Conservation (phyloP, 306 rosid genomes). For the Castanea mollissima region DNA sequence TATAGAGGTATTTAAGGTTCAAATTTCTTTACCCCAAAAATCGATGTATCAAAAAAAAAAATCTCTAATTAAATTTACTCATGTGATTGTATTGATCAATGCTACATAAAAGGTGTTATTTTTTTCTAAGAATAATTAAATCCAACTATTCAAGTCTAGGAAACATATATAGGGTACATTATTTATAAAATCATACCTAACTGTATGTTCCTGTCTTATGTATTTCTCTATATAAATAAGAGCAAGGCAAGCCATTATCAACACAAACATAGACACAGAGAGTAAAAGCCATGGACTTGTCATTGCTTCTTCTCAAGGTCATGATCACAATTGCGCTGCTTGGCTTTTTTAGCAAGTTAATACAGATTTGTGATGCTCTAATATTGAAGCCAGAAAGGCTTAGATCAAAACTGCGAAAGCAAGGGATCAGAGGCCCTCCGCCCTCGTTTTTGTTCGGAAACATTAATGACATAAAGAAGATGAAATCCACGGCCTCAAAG, state of each 20-base stretch:
- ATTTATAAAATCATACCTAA: too few relatives aligned
- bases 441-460: constrained; percentile 39
- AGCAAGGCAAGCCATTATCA: not conserved
- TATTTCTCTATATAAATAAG: too few relatives aligned
- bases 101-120: too few relatives aligned
- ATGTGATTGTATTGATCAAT: too few relatives aligned
- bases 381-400: constrained; percentile 31
- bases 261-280: not conserved
- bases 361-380: constrained; percentile 9
- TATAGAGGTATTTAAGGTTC: too few relatives aligned
- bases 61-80: too few relatives aligned
- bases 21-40: too few relatives aligned
- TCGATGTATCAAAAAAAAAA: too few relatives aligned
- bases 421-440: constrained; percentile 50
- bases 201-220: too few relatives aligned
- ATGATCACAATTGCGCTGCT: constrained; percentile 5
- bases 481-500: not conserved
- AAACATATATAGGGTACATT: too few relatives aligned
- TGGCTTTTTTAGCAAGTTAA: not conserved
- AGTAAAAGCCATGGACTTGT: constrained; percentile 9
- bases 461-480: constrained; percentile 24
- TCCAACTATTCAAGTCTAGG: too few relatives aligned
- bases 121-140: too few relatives aligned
- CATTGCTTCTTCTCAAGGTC: constrained; percentile 13
- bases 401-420: constrained; percentile 32